These are phyloP conservation scores for Aethionema arabicum DNA, from an alignment of 345 rosid species.

Conservation along the genomic window DNA sequence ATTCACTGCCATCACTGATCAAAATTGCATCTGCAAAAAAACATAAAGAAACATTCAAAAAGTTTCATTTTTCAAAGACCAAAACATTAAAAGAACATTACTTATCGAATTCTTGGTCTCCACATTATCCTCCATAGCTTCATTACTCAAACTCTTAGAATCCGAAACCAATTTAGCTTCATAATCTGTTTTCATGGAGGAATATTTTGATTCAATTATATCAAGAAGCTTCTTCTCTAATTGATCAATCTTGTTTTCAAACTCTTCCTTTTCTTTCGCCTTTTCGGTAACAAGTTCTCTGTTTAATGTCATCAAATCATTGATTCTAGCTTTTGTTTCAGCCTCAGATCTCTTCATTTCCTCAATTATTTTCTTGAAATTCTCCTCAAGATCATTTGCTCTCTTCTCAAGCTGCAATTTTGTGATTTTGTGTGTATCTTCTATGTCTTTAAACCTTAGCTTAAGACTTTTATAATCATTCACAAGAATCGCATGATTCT, in stretches of 20 bases:
- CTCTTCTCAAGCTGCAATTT: not conserved
- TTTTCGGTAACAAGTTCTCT: not conserved
- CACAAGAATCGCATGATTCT: slow-evolving; percentile 18
- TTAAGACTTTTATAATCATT: slow-evolving; percentile 1
- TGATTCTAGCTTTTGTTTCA: not conserved
- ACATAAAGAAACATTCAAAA: too few relatives aligned
- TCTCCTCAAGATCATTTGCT: not conserved
- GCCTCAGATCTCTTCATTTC: slow-evolving; percentile 6
- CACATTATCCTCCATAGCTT: too few relatives aligned
- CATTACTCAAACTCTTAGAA: not conserved
- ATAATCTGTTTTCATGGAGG: slow-evolving; percentile 9
- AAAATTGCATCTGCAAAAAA: too few relatives aligned
- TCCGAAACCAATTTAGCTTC: slow-evolving; percentile 9
- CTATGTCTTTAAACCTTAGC: not conserved
- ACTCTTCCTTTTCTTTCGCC: not conserved
- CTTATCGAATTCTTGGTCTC: too few relatives aligned
- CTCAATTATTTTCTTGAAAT: slow-evolving; percentile 2
- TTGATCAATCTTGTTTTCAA: slow-evolving; percentile 12
- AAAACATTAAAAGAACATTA: too few relatives aligned
- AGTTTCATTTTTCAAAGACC: too few relatives aligned
- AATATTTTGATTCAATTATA: slow-evolving; percentile 1
- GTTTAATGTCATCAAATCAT: not conserved
- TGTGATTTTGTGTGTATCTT: not conserved
- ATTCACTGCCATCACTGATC: too few relatives aligned
- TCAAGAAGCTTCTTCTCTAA: not conserved